Conservation (phyloP, 1,139 yeast genomes). For the Blastobotrys apis region DNA sequence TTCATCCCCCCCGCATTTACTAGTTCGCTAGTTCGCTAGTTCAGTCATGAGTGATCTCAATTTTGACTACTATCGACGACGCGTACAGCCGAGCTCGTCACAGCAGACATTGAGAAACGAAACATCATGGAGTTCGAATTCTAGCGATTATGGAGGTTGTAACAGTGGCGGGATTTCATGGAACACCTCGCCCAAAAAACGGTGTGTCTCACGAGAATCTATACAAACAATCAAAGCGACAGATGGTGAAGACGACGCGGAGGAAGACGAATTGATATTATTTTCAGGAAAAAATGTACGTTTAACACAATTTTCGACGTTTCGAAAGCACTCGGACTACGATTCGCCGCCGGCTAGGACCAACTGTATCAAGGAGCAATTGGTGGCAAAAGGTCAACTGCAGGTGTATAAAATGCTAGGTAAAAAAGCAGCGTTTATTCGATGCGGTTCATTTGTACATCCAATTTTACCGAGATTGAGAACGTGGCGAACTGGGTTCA, state of each 20-base stretch:
- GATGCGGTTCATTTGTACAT: conserved; percentile 56
- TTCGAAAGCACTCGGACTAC: conserved; percentile 15
- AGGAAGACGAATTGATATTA: conserved; percentile 24
- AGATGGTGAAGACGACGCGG: conserved; percentile 11
- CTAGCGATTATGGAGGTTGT: too few species aligned
- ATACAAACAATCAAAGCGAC: too few species aligned
- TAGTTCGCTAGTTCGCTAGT: too few species aligned
- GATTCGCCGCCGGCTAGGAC: conserved; percentile 21
- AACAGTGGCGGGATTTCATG: neutral
- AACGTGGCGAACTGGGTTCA: conserved; percentile 48
- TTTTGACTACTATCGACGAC: too few species aligned
- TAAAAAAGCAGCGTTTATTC: conserved; percentile 58
- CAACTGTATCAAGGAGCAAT: conserved; percentile 20
- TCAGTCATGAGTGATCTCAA: too few species aligned
- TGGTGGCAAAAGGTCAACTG: conserved; percentile 46
- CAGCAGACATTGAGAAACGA: conserved; percentile 9
- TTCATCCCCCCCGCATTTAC: too few species aligned
- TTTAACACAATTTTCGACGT: conserved; percentile 24
- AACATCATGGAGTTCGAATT: conserved; percentile 13
- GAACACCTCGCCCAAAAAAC: neutral
- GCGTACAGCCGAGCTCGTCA: conserved; percentile 3
- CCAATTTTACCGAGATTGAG: conserved; percentile 62
- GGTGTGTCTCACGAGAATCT: too few species aligned
- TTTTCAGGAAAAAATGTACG: conserved; percentile 23
- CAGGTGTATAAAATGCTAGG: conserved; percentile 62